Base-by-base conservation (phyloP, 176 grass and related monocot species). In the Musa beccarii region DNA sequence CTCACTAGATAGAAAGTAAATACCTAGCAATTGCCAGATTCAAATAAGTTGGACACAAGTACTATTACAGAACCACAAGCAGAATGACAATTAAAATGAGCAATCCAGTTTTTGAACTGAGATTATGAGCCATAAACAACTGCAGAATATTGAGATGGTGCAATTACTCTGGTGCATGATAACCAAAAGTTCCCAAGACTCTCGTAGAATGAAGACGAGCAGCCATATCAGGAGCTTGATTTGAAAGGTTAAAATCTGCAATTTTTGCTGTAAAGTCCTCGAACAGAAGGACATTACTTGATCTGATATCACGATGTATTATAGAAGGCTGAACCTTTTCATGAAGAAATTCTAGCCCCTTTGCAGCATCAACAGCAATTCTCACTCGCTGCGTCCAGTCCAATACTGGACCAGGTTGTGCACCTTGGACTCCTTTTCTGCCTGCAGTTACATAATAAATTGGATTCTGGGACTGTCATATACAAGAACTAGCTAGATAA, bases 201-300 rank as follows among this genome's bases (percentile, higher is more conserved):
- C 85, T 83, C 72, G 85, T 91, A 56, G 89, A 91, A 77, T 87
- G 89, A 56, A 91, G 89, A 6, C 85, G 85, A 26, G 83, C 83
- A 75, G 85, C 85, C 89, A 91, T 91, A 91, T 91, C 89, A 61
- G 89, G 89, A 66, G 89, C 85, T 80, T 91, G 85, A 71, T 85
- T 87, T 23, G 87, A 85, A 84, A 91, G 89, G 74, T 91, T 87
- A 68, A 87, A 91, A 80, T 87, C 89, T 8, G 89, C 85, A 75
- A 91, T 87, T 85, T 91, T 91, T 28, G 89, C 89, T 75, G 80
- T 85, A 77, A 91, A 91, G 67, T 91, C 83, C 76, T 91, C 82
- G 79, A 91, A 91, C 16, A 90, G 76, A 54, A 90, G 79, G 14
- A 90, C 62, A 74, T 90, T 90, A 81, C 85, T 90, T 83, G 88